These are phyloP conservation scores for Xanthoconium separans DNA, from an alignment of 1,284 basidiomycete genomes.

Conservation along the genomic window DNA sequence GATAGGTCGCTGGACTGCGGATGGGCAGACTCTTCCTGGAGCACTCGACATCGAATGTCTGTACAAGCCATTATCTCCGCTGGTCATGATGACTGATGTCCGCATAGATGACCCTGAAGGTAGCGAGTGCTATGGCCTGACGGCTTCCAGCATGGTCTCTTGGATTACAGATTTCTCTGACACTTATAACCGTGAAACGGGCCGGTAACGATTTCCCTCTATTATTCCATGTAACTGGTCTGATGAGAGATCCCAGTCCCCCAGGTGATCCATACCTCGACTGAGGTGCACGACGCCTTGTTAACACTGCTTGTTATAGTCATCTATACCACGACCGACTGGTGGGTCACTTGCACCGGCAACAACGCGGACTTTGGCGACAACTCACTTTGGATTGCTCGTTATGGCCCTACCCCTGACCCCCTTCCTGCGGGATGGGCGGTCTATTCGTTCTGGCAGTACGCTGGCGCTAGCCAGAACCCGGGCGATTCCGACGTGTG, in stretches of 20 bases:
- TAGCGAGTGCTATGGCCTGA: constrained; percentile 58
- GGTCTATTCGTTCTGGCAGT: constrained; percentile 60
- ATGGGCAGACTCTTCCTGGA: constrained; percentile 64
- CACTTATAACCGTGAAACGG: constrained; percentile 57
- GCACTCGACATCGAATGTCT: constrained; percentile 64
- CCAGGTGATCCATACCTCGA: constrained; percentile 16
- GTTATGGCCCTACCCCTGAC: constrained; percentile 47
- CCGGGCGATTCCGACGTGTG: constrained; percentile 58
- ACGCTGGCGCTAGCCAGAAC: constrained; percentile 47
- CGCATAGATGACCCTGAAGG: constrained; percentile 47
- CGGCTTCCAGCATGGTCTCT: constrained; percentile 51
- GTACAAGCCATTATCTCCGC: constrained; percentile 9
- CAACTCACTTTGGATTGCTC: constrained; percentile 62
- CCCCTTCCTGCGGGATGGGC: constrained; percentile 56
- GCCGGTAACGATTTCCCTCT: constrained; percentile 35
- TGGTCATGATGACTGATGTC: background rate
- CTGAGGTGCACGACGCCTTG: background rate
- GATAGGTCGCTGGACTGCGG: constrained; percentile 53
- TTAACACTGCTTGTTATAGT: constrained; percentile 27
- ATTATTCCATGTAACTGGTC: background rate
- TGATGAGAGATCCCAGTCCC: constrained; percentile 30
- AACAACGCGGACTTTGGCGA: constrained; percentile 50
- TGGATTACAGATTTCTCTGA: constrained; percentile 64
- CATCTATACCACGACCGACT: constrained; percentile 64
- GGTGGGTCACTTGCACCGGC: constrained; percentile 71